Base-by-base conservation (phyloP, 768 basidiomycete genomes). In the Tricholoma saponaceum region DNA sequence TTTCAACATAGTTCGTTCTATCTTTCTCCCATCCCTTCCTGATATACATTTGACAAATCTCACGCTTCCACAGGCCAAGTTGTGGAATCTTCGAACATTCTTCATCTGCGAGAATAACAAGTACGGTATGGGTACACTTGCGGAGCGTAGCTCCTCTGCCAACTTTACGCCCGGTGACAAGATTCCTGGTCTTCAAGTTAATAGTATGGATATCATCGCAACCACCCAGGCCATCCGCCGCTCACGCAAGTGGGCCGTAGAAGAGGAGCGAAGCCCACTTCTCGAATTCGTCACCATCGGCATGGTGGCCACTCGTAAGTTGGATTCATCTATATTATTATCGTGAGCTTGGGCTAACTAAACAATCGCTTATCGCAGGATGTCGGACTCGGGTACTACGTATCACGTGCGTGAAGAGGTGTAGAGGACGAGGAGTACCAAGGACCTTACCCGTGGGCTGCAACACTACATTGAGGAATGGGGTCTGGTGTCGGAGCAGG, bases 31-130 rank as follows among this genome's bases (percentile, higher is more conserved):
- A n/a, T n/a, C n/a, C n/a, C n/a, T n/a, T n/a, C n/a, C n/a, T n/a
- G n/a, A n/a, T n/a, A n/a, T n/a, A n/a, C n/a, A n/a, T n/a, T n/a
- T n/a, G n/a, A n/a, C n/a, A n/a, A n/a, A n/a, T n/a, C n/a, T n/a
- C n/a, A n/a, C n/a, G n/a, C n/a, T n/a, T n/a, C n/a, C 44, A 8
- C 47, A 94, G 92, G 94, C 94, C 47, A 95, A 96, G 71, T 82
- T 95, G 1, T 98, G 95, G 95, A 83, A 96, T 73, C 84, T 97
- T 23, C 96, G 96, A 0, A 86, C 86, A 64, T 82, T 98, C 55
- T 98, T 98, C 71, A 86, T 96, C 13, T 98, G 95, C 70, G 95
- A 99, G 74, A 98, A 99, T 81, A 98, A 99, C 86, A 91, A 97
- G 74, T 98, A 98, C 71, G 95, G 97, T 66, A 98, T 99, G 96